These are phyloP conservation scores for Cerrena zonata DNA, from an alignment of 1,284 basidiomycete species.

Conservation along the genomic window DNA sequence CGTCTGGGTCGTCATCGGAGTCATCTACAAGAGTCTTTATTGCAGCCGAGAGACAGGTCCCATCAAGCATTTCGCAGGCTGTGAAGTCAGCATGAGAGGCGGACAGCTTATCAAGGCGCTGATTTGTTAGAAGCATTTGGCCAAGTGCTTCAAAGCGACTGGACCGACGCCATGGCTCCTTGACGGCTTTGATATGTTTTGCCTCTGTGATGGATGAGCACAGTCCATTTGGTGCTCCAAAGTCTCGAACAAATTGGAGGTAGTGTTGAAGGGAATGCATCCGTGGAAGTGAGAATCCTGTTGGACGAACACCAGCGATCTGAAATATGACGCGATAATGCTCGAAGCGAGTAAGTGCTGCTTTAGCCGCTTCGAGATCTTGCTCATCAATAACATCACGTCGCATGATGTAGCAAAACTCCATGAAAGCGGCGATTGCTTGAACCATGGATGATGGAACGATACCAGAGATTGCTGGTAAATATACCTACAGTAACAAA, in stretches of 20 bases:
- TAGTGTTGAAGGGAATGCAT: constrained; percentile 18
- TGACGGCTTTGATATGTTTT: too few species aligned
- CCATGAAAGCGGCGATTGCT: constrained; percentile 13
- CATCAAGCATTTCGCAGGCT: constrained; percentile 8
- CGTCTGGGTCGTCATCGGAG: too few species aligned
- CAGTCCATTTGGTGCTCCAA: too few species aligned
- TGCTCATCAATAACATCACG: constrained; percentile 1
- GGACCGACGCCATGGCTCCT: constrained; percentile 7
- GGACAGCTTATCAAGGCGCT: too few species aligned
- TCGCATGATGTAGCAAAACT: constrained; percentile 15
- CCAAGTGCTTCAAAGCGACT: too few species aligned
- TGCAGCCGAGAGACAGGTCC: neutral
- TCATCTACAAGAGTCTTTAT: too few species aligned
- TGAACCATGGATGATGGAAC: constrained; percentile 18
- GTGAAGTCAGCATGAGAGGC: constrained; percentile 9
- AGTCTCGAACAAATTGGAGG: constrained; percentile 6
- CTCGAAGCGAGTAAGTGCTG: constrained; percentile 2
- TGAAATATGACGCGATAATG: neutral
- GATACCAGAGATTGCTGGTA: constrained; percentile 18
- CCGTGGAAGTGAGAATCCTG: constrained; percentile 13
- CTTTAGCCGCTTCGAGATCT: constrained; percentile 4
- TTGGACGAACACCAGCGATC: constrained; percentile 2
- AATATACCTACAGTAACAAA: constrained; percentile 15
- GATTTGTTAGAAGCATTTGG: too few species aligned
- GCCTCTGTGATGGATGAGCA: too few species aligned